Base-by-base conservation (phyloP, 306 rosid genomes). In the Prunus persica region DNA sequence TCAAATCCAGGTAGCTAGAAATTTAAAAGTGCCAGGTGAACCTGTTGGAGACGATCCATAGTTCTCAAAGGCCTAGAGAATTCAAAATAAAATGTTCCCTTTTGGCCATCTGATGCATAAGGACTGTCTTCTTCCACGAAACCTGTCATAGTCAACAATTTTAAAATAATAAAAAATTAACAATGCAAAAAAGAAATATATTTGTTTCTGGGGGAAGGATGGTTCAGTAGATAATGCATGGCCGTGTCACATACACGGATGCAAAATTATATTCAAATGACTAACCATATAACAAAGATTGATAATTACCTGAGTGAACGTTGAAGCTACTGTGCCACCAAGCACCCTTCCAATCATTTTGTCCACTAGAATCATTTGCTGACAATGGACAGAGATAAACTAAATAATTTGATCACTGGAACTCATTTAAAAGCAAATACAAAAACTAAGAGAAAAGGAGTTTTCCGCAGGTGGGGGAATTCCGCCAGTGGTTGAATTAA, bases 321-420 rank as follows among this genome's bases (percentile, higher is more conserved):
- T 82, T 67, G 38, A 95, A 88, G 85, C 97, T 87, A 79, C 96
- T 92, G 84, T 95, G 98, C 98, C 97, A 92, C 98, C 98, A 95
- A 76, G 96, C 92, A 13, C 98, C 98, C 80, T 90, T 89, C 98
- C 97, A 95, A 81, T 95, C 91, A 79, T 95, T 95, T 75, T 92
- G 90, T 11, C 93, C 93, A 72, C 93, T 88, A 69, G 97, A 85
- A 85, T 90, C 97, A 84, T 92, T 92, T 77, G 79, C 97, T 92
- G 86, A 74, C 64, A 84, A 80, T 45, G 67, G 74, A 76, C 79
- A 80, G 38, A 56, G 66, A 41, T 19, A 78, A 73, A 58, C 51
- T 72, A 72, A 62, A 78, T 49, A 63, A 74, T 58, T 74, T 25
- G 58, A 54, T 50, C 65, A 62, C 74, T 2, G 41, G 20, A 51